These are phyloP conservation scores for Penicillium sp. DNA, from an alignment of 2,329 filamentous ascomycete species.

Conservation along the genomic window DNA sequence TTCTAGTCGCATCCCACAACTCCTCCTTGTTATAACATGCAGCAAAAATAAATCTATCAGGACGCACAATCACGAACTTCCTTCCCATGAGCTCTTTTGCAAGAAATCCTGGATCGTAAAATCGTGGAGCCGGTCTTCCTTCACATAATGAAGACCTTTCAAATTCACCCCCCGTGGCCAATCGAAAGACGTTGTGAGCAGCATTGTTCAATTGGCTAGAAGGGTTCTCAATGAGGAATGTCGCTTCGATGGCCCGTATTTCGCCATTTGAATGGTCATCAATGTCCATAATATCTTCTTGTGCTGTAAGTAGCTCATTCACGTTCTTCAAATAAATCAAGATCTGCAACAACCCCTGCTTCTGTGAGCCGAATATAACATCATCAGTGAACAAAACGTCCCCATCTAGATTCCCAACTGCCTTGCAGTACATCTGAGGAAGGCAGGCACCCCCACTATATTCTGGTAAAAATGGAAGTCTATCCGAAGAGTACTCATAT, in stretches of 20 bases:
- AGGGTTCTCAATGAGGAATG: background rate
- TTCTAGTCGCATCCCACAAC: background rate
- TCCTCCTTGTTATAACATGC: background rate
- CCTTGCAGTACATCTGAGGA: background rate
- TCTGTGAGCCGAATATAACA: background rate
- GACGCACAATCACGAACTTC: background rate
- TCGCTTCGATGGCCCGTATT: background rate
- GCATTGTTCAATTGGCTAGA: background rate
- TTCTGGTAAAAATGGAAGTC: slow-evolving; percentile 28
- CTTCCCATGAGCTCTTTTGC: background rate
- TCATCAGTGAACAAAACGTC: background rate
- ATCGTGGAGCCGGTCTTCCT: background rate
- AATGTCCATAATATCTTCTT: background rate
- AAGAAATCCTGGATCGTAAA: background rate
- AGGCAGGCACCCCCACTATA: background rate
- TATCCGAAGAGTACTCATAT: slow-evolving; percentile 29
- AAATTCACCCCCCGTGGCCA: background rate
- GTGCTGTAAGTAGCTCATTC: background rate
- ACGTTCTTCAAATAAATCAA: background rate
- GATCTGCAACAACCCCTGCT: background rate
- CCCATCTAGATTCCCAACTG: background rate
- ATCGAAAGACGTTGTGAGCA: background rate
- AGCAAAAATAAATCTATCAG: slow-evolving; percentile 11
- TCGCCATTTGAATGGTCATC: background rate
- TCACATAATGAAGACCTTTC: background rate